Base-by-base conservation (phyloP, 1,284 basidiomycete genomes). In the Meripilus lineatus region DNA sequence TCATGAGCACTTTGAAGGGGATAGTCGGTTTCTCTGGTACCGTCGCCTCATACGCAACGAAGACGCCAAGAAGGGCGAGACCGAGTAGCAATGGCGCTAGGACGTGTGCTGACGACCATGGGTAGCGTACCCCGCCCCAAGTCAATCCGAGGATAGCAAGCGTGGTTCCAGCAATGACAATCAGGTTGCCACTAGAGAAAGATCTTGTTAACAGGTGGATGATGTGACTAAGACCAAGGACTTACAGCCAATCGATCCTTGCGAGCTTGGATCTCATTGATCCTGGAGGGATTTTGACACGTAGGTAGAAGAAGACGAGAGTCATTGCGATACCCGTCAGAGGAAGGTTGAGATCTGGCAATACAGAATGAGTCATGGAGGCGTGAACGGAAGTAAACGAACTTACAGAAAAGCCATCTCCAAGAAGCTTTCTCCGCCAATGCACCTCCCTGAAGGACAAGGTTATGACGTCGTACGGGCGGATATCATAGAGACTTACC, bases 331-430 rank as follows among this genome's bases (percentile, higher is more conserved):
- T 51, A 14, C 56, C 66, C 3, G 60, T 55, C 5, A 68, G 45
- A 2, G 67, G 68, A 2, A 70, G 49, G 46, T 70, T 70, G 52
- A 70, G 40, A 48, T 64, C 56, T 58, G 40, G 2, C 10, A 17
- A 20, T 6, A 18, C 10, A n/a, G n/a, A n/a, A n/a, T n/a, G n/a
- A n/a, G n/a, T n/a, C n/a, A n/a, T n/a, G n/a, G n/a, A n/a, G n/a
- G n/a, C n/a, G n/a, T n/a, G n/a, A n/a, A n/a, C n/a, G n/a, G n/a
- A n/a, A n/a, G n/a, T n/a, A n/a, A 18, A 18, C 32, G 8, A 22
- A 47, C 58, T 32, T 23, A 58, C 57, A 62, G 43, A 62, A 62
- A 3, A 62, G 39, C 60, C 58, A 62, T 32, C 58, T 46, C 60
- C 60, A 56, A 4, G 48, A 44, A 6, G 53, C 55, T 5, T 52